Evolutionary conservation across 768 basidiomycete genomes (phyloP), one percentile per base, ranked within the genome.

Genomic region (Hebeloma cylindrosporum): DNA sequence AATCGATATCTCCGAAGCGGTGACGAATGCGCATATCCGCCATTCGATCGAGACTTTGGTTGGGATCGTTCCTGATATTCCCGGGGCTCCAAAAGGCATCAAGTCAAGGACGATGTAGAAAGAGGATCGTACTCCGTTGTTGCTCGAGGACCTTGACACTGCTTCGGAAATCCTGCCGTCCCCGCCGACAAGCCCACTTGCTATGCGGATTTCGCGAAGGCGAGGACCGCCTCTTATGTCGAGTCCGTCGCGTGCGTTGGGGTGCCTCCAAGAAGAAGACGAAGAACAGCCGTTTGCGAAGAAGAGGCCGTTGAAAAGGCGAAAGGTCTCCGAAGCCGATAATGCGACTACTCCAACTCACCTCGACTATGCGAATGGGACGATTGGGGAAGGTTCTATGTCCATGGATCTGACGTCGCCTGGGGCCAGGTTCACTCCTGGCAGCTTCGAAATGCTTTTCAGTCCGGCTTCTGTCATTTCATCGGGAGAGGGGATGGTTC

Each of bases 21-120:
- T 61, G 17, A 57, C 62, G 29, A 65, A 66, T n/a, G 50, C 53
- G 8, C 67, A 69, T 38, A 77, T 88, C 43, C 75, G 79, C 27
- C 61, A 64, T 42, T 69, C 69, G 7, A 77, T 88, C 45, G 84
- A 86, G 56, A 64, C 72, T 28, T 43, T 86, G 32, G 82, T 85
- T 35, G 85, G 83, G 2, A 72, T 87, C 17, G 53, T 69, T 25
- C 54, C 64, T 35, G 58, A 61, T 14, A 61, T 68, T 7, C 69
- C 74, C 13, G 66, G 57, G 4, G 61, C 77, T 17, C 64, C 74
- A 5, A 67, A 64, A 50, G 62, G 66, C 11, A 45, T 54, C 23
- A 60, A 58, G 36, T 55, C 47, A 6, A 57, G 52, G 31, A 38
- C 25, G n/a, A n/a, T 13, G 39, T 37, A 11, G 17, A 34, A 23